Evolutionary conservation across 2,329 filamentous ascomycete species (phyloP).

Genomic region (Neopestalotiopsis sp.): DNA sequence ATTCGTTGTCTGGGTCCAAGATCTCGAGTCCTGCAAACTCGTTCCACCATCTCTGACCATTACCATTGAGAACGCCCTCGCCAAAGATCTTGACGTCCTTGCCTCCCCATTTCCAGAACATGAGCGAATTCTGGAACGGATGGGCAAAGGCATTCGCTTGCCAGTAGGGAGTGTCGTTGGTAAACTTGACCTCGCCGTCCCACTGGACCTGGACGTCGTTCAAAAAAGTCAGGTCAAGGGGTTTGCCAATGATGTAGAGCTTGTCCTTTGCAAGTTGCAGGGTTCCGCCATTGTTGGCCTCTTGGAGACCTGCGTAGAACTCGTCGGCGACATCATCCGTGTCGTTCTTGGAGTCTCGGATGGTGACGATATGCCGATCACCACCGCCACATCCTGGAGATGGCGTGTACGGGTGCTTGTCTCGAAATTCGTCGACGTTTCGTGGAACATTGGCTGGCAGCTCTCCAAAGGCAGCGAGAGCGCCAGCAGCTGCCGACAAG

Average conservation of each 20-base stretch:
- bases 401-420: slow-evolving; percentile 41
- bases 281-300: slow-evolving; percentile 64
- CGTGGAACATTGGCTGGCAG: slow-evolving; percentile 39
- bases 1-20: slow-evolving; percentile 57
- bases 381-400: slow-evolving; percentile 21
- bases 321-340: slow-evolving; percentile 61
- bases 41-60: slow-evolving; percentile 52
- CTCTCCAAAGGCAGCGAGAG: slow-evolving; percentile 27
- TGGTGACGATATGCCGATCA: slow-evolving; percentile 45
- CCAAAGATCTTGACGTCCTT: slow-evolving; percentile 65
- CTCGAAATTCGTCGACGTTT: slow-evolving; percentile 42
- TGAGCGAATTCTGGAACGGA: slow-evolving; percentile 56
- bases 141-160: slow-evolving; percentile 45
- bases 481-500: slow-evolving; percentile 30
- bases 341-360: slow-evolving; percentile 57
- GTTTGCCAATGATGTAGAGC: slow-evolving; percentile 63
- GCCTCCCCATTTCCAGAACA: slow-evolving; percentile 69
- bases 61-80: slow-evolving; percentile 59
- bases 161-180: slow-evolving; percentile 49
- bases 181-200: slow-evolving; percentile 59
- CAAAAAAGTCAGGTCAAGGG: slow-evolving; percentile 62
- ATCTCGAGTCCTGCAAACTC: slow-evolving; percentile 49
- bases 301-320: slow-evolving; percentile 57
- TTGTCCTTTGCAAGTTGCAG: slow-evolving; percentile 57
- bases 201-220: slow-evolving; percentile 62